Percentiles rank a stretch among this genome's conserved stretches.
Conservation (phyloP, 352 stramenopile species). For the Pythium sukuiense region DNA sequence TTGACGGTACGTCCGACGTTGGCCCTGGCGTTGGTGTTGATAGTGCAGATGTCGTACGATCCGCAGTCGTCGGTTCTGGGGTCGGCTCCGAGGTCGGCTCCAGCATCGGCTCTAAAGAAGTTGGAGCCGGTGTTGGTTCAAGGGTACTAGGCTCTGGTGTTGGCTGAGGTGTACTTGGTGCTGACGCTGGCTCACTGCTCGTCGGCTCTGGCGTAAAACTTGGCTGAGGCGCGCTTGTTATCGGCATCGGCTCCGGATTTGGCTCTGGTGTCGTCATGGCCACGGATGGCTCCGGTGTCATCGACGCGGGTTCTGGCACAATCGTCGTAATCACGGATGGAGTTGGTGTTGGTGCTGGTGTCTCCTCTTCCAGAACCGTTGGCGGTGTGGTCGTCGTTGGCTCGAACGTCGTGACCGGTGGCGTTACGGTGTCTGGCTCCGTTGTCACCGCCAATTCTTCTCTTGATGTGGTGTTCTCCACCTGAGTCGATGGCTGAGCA, state of each 20-base stretch:
- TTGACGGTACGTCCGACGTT: too few species aligned
- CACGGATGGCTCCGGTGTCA: too few species aligned
- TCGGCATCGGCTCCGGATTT: not conserved
- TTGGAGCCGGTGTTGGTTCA: not conserved
- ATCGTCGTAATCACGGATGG: too few species aligned
- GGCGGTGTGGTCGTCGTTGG: too few species aligned
- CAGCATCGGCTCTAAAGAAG: too few species aligned
- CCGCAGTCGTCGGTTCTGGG: not conserved
- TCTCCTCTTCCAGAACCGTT: not conserved
- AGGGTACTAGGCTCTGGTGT: not conserved
- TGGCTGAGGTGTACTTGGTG: not conserved
- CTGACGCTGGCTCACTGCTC: not conserved
- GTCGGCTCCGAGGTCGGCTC: not conserved
- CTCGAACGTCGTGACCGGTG: too few species aligned
- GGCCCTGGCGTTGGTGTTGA: not conserved
- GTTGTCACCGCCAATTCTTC: too few species aligned
- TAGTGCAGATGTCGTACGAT: not conserved
- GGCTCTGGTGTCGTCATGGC: not conserved
- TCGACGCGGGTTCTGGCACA: too few species aligned
- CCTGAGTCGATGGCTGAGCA: too few species aligned
- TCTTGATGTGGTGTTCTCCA: too few species aligned
- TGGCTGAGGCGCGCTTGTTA: too few species aligned
- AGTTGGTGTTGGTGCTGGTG: not conserved
- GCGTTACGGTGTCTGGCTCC: too few species aligned
- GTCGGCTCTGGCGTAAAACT: not conserved